Evolutionary conservation across 805 yeast species (phyloP), one percentile per base, ranked within the genome.

Genomic region (Candida ponderosae): DNA sequence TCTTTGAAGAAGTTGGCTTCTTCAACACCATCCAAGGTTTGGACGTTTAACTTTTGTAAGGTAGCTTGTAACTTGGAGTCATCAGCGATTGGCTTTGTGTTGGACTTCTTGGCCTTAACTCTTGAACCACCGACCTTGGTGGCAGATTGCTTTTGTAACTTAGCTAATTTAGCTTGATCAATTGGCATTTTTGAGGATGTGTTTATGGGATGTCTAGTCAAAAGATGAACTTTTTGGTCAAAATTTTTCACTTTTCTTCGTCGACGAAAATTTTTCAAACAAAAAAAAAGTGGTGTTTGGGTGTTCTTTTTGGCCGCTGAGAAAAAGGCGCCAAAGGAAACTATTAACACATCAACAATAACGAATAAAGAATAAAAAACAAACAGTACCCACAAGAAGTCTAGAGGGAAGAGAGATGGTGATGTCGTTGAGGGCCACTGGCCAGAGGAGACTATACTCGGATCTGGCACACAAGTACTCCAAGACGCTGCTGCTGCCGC

Each of bases 1-100:
- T 87, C 96, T 67, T 75, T 83, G 84, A 93, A 89, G 75, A 90
- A 85, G 79, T 89, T 90, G 59, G 96, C 97, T 74, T 90, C 97
- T 64, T 87, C 95, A 57, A 90, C 81, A 57, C 84, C 87, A 51
- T 83, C 88, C 54, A 90, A 69, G 56, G 87, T 82, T 67, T 82
- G 85, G 49, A 89, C 94, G 67, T 84, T 81, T 63, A 90, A 74
- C 72, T 89, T 88, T 65, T 79, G 81, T 68, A 90, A 73, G 58
- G 90, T 78, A 54, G 80, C 84, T 70, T 86, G 88, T 64, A 90
- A 75, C 70, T 89, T 88, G 65, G 87, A 73, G 70, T 89, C 96
- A 60, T 88, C 95, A 56, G 79, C 87, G 45, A 83, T 87, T 44
- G 74, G 59, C 54, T 75, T 63, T 61, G 72, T 67, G 60, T 68